Base-by-base conservation (phyloP, 2,329 filamentous ascomycete species). In the Albophoma yamanashiensis region DNA sequence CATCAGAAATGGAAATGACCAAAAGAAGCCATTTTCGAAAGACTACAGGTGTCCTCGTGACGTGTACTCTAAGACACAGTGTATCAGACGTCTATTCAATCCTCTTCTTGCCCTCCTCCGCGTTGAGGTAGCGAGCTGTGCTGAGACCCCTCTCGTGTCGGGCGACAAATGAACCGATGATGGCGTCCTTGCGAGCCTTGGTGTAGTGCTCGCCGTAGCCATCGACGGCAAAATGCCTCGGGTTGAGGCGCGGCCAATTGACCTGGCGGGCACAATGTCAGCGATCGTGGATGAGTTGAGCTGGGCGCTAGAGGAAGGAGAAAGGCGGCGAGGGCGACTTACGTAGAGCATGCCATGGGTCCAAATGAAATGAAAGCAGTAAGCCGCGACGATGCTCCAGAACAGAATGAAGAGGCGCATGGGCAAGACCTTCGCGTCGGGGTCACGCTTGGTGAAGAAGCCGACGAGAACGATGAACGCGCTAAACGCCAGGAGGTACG, bases 41-140 rank as follows among this genome's bases (percentile, higher is more conserved):
- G 9, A 31, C 14, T 31, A 50, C 45, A 31, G 27, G 27, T 20
- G 8, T 31, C 25, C 15, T 20, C 25, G 9, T 20, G 11, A 31
- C 4, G 5, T 20, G 25, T 7, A 14, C 27, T 53, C 9, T 34
- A 20, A 22, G 31, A 20, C 50, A n/a, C 4, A 22, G 14, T 22
- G 17, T 3, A 45, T 34, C 15, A 25, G 57, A 20, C 34, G n/a
- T 67, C 67, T 83, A 92, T 73, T 99, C 94, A 70, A 96, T 95
- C 72, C 94, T 90, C 83, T 97, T 99, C 83, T 99, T 99, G 58
- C 94, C 94, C 76, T 99, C 94, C 74, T 99, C 94, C 59, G 95
- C 85, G 67, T 89, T 94, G 39, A 91, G 82, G 67, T 95, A 87
- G 63, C 91, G 82, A 52, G 89, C 88, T 65, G 89, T 90, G 75